Evolutionary conservation across 2,329 filamentous ascomycete genomes (phyloP).

Genomic region (Thielaviopsis ethacetica): DNA sequence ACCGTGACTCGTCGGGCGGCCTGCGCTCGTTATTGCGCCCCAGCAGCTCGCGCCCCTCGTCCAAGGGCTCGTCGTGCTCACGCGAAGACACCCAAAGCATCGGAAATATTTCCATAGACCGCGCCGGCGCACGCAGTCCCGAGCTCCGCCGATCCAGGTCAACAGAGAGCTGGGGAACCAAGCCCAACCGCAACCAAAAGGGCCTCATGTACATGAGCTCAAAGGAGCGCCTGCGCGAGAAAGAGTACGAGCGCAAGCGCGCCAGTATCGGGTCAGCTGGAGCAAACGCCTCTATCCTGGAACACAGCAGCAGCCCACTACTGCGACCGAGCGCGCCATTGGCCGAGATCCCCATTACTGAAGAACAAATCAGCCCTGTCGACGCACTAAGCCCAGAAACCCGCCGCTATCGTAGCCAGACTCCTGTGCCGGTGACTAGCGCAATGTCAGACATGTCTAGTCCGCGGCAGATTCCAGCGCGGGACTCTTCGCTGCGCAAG

Average conservation of each 20-base stretch:
- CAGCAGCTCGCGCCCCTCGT: slow-evolving; percentile 39
- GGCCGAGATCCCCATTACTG: slow-evolving; percentile 36
- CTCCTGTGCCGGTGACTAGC: slow-evolving; percentile 11
- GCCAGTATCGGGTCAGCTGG: slow-evolving; percentile 26
- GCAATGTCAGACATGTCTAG: slow-evolving; percentile 21
- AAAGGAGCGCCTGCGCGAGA: slow-evolving; percentile 47
- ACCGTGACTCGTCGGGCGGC: slow-evolving; percentile 31
- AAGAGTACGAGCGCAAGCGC: slow-evolving; percentile 44
- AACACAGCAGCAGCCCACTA: slow-evolving; percentile 27
- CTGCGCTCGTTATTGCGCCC: slow-evolving; percentile 44
- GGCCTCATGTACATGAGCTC: slow-evolving; percentile 61
- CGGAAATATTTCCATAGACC: slow-evolving; percentile 48
- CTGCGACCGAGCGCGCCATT: slow-evolving; percentile 15
- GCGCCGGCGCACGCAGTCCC: slow-evolving; percentile 28
- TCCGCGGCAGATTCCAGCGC: slow-evolving; percentile 42
- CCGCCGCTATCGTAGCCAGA: slow-evolving; percentile 17
- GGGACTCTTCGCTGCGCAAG: slow-evolving; percentile 52
- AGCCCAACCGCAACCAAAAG: slow-evolving; percentile 34
- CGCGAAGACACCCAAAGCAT: slow-evolving; percentile 44
- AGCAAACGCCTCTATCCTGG: slow-evolving; percentile 20
- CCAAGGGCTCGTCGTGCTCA: slow-evolving; percentile 37
- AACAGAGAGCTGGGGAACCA: slow-evolving; percentile 46
- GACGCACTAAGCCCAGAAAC: slow-evolving; percentile 15
- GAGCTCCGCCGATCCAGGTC: slow-evolving; percentile 38
- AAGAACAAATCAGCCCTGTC: slow-evolving; percentile 29